Base-by-base conservation (phyloP, 768 basidiomycete species). In the Kwoniella shandongensis region DNA sequence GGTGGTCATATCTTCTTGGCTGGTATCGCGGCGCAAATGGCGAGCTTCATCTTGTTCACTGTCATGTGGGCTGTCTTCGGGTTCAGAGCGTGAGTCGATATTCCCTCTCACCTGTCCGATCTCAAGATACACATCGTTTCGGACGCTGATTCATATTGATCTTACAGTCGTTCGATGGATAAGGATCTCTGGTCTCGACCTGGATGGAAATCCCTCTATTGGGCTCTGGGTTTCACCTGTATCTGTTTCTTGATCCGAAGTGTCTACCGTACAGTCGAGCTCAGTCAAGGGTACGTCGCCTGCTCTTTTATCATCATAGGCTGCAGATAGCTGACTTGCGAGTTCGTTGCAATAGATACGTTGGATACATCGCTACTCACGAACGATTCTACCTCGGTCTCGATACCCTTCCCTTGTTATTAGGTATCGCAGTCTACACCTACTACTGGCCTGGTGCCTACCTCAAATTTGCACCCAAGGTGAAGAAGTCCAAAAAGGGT, bases 1-100 rank as follows among this genome's bases (percentile, higher is more conserved):
- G 75, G 75, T 7, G 65, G 62, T 25, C 65, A 70, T 44, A 70
- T 77, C 51, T 77, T 77, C 62, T 57, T 77, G 47, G 75, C 75
- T 11, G 75, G 75, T 63, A 72, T 77, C 47, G 72, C 67, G 22
- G 60, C 70, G 2, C 75, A 77, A 45, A 60, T 75, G 56, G 74
- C 62, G 12, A 68, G 65, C 35, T 77, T 77, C 53, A 49, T 64
- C 35, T 41, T 74, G 30, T 77, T 77, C 57, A 69, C 65, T 17
- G 40, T 26, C 1, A 59, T 75, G 41, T 75, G 69, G 67, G 54
- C 54, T 13, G 30, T 71, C 36, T 77, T 75, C 40, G 65, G 61
- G 17, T 57, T 54, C 39, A 40, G 73, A 52, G 65, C 68, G 70
- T 73, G 50, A 69, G 74, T 72, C 22, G 13, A 8, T 26, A 4